phyloP scores from a whole-genome alignment of 352 stramenopile genomes.

The Elongisporangium senticosum region DNA sequence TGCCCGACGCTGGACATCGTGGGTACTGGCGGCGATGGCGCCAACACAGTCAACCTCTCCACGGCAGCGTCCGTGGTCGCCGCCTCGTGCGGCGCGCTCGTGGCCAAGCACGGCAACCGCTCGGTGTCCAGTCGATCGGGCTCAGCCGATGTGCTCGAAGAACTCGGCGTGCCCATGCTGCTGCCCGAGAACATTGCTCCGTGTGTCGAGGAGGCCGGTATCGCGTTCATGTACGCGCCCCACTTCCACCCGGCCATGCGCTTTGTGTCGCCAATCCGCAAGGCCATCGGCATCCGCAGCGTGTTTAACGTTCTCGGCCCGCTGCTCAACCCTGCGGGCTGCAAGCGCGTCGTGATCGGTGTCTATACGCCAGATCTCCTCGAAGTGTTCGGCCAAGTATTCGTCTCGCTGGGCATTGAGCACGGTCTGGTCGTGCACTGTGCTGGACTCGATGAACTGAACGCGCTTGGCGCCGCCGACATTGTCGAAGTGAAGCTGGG shows the following conservation, averaged over 20 bases:
- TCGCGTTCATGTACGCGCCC: constrained; percentile 98
- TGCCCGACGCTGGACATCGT: constrained; percentile 97
- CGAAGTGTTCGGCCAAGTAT: constrained; percentile 72
- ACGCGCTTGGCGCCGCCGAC: constrained; percentile 89
- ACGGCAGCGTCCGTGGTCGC: constrained; percentile 94
- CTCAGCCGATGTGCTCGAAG: constrained; percentile 96
- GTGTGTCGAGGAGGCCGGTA: constrained; percentile 89
- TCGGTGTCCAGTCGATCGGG: constrained; percentile 94
- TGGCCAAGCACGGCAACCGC: constrained; percentile 97
- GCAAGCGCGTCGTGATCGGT: constrained; percentile 96
- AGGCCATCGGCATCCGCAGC: constrained; percentile 93
- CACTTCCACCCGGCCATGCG: constrained; percentile 97
- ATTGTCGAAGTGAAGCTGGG: constrained; percentile 67
- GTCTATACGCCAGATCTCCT: constrained; percentile 95
- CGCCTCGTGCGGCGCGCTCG: constrained; percentile 89
- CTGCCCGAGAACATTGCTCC: constrained; percentile 84
- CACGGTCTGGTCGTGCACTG: constrained; percentile 98
- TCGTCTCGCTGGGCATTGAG: constrained; percentile 91
- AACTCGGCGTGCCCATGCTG: constrained; percentile 95
- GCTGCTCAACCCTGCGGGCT: constrained; percentile 95
- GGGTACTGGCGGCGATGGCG: constrained; percentile 97
- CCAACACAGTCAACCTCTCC: constrained; percentile 98
- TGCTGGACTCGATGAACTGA: constrained; percentile 98
- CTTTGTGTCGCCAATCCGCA: constrained; percentile 93
- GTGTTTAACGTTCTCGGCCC: constrained; percentile 99